These are phyloP conservation scores for Emmonsiellopsis sp. DNA, from an alignment of 2,329 filamentous ascomycete genomes.

Conservation along the genomic window DNA sequence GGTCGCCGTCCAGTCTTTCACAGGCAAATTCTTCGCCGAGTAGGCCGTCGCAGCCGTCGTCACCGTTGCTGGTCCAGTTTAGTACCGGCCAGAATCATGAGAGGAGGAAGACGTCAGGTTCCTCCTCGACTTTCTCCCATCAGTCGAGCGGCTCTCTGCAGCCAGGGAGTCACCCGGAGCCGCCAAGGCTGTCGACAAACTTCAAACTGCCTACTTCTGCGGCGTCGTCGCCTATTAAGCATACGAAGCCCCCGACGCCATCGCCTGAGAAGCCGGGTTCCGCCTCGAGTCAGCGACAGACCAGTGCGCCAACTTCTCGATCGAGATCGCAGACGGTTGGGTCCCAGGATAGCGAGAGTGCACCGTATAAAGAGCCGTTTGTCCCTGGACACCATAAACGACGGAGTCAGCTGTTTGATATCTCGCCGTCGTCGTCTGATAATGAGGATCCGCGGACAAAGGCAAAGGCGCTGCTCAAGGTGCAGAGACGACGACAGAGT, in stretches of 20 bases:
- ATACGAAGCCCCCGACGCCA: conserved; percentile 30
- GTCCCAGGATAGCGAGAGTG: conserved; percentile 79
- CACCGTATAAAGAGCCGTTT: conserved; percentile 53
- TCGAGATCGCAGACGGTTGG: conserved; percentile 86
- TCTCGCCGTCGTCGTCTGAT: conserved; percentile 94
- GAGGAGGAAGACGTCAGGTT: conserved; percentile 84
- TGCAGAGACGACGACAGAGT: conserved; percentile 89
- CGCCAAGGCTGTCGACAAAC: conserved; percentile 49
- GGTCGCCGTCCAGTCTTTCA: conserved; percentile 72
- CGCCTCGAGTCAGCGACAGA: conserved; percentile 46
- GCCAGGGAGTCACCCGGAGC: conserved; percentile 62
- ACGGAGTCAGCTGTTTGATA: conserved; percentile 87
- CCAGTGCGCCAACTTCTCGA: conserved; percentile 52
- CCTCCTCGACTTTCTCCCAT: conserved; percentile 73
- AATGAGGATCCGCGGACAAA: conserved; percentile 92
- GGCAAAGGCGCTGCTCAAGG: conserved; percentile 79
- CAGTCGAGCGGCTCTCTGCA: conserved; percentile 54
- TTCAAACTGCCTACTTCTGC: conserved; percentile 41
- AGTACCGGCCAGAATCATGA: conserved; percentile 73
- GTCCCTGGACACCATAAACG: conserved; percentile 71
- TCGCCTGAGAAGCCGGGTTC: conserved; percentile 54
- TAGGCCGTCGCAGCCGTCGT: conserved; percentile 72
- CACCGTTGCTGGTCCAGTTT: conserved; percentile 92
- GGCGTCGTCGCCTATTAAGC: conserved; percentile 45
- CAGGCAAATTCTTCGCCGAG: conserved; percentile 81